Evolutionary conservation across 2,329 filamentous ascomycete species (phyloP).

Genomic region (Fusarium sp.): DNA sequence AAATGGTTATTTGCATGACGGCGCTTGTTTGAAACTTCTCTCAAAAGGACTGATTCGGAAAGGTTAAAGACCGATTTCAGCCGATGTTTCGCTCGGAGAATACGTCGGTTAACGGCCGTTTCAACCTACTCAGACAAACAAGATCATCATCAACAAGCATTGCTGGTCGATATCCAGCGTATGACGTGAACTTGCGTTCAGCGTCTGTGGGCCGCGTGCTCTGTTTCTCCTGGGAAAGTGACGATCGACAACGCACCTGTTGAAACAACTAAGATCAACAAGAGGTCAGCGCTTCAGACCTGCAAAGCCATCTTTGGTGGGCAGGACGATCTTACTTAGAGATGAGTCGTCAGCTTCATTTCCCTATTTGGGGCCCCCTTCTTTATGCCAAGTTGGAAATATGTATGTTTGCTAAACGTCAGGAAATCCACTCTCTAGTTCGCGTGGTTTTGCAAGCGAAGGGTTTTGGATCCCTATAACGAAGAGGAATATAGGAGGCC

Average conservation of each 20-base stretch:
- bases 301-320: slow-evolving; percentile 22
- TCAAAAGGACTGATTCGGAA: neutral
- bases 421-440: neutral
- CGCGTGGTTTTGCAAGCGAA: slow-evolving; percentile 1
- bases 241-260: slow-evolving; percentile 38
- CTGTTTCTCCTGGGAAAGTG: slow-evolving; percentile 30
- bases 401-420: neutral
- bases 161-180: slow-evolving; percentile 13
- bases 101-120: slow-evolving; percentile 17
- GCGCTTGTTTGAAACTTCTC: slow-evolving; percentile 11
- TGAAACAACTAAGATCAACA: slow-evolving; percentile 37
- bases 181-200: slow-evolving; percentile 35
- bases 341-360: slow-evolving; percentile 43
- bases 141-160: slow-evolving; percentile 15
- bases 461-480: slow-evolving; percentile 36
- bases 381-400: slow-evolving; percentile 8
- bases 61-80: slow-evolving; percentile 13
- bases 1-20: slow-evolving; percentile 18
- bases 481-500: slow-evolving; percentile 20
- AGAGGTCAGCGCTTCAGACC: slow-evolving; percentile 25
- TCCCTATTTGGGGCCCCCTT: slow-evolving; percentile 23
- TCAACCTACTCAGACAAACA: slow-evolving; percentile 8
- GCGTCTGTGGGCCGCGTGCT: slow-evolving; percentile 19
- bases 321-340: slow-evolving; percentile 15
- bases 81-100: slow-evolving; percentile 39